Base-by-base conservation (phyloP, 2,329 filamentous ascomycete genomes). In the Aspergillus pseudonomiae region DNA sequence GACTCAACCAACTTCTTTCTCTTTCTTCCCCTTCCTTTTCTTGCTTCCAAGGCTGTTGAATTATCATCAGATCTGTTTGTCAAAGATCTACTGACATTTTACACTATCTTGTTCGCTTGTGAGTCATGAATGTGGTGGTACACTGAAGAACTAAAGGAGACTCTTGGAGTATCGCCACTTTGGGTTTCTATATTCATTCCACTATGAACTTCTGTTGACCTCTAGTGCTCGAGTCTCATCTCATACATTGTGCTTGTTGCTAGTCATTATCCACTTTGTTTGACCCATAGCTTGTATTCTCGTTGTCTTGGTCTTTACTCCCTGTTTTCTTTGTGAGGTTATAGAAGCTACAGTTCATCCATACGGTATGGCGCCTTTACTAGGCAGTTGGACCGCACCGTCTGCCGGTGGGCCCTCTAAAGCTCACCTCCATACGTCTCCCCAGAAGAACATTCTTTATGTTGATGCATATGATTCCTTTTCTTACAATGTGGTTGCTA, bases 381-480 rank as follows among this genome's bases (percentile, higher is more conserved):
- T 76, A 57, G 74, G 70, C 11, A 66, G 60, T 62, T 74, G 69
- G 71, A 65, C 68, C 57, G 64, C 26, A 52, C 39, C 63, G n/a
- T 46, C 48, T 26, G 45, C 48, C 41, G 50, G 57, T 21, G 48
- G 48, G 52, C 57, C 62, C 14, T 59, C 39, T 11, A 34, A 45
- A 24, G 28, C 59, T 21, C 50, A 39, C 12, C 48, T 12, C 21
- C 39, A 21, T 41, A 54, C 50, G n/a, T 39, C 34, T 2, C 30
- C 57, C 32, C 66, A 28, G 52, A 75, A 71, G 57, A 74, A 68
- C 64, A 90, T 98, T 66, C 87, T 98, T 67, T 97, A 96, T 79
- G 84, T 99, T 69, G 95, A 98, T 77, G 94, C 94, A 66, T 96
- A 96, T 79, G 95, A 99, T 81, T 97, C 94, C 48, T 99, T 97